Conservation (phyloP, 495 filamentous ascomycete genomes). For the Aspergillus cavernicola region DNA sequence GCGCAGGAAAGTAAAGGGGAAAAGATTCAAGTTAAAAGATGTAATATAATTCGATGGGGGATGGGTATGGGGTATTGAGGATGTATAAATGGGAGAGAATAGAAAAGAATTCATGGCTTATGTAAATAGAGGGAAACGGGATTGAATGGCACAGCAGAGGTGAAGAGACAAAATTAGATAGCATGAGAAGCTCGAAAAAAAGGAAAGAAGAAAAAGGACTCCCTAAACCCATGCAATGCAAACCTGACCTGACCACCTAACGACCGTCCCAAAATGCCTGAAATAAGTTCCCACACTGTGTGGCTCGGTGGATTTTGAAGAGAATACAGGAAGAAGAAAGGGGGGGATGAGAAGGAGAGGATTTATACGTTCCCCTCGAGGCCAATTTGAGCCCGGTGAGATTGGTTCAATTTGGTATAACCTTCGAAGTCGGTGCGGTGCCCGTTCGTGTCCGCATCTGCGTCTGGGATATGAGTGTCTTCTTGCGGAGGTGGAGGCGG, state of each 20-base stretch:
- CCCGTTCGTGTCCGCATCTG: background rate
- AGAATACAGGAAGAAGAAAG: background rate
- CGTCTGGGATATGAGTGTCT: background rate
- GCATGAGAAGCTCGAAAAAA: too few species aligned
- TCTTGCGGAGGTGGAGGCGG: conserved; percentile 22
- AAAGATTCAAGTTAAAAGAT: too few species aligned
- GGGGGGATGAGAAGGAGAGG: background rate
- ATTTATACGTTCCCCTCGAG: conserved; percentile 25
- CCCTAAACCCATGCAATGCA: conserved; percentile 11
- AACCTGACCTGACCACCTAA: conserved; percentile 2
- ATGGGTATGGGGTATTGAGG: too few species aligned
- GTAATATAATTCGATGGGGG: too few species aligned
- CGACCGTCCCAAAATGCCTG: conserved; percentile 5
- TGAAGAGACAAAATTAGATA: too few species aligned
- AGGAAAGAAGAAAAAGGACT: background rate
- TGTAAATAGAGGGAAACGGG: too few species aligned
- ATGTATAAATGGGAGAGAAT: too few species aligned
- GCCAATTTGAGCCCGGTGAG: conserved; percentile 19
- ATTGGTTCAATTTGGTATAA: conserved; percentile 10
- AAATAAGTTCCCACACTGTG: background rate
- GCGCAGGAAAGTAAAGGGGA: too few species aligned
- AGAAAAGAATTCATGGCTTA: too few species aligned
- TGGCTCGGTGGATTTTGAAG: background rate
- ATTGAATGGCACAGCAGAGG: too few species aligned
- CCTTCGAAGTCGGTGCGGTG: conserved; percentile 1